These are phyloP conservation scores for Cutaneotrichosporon sp. DNA, from an alignment of 1,284 basidiomycete genomes.

Conservation along the genomic window DNA sequence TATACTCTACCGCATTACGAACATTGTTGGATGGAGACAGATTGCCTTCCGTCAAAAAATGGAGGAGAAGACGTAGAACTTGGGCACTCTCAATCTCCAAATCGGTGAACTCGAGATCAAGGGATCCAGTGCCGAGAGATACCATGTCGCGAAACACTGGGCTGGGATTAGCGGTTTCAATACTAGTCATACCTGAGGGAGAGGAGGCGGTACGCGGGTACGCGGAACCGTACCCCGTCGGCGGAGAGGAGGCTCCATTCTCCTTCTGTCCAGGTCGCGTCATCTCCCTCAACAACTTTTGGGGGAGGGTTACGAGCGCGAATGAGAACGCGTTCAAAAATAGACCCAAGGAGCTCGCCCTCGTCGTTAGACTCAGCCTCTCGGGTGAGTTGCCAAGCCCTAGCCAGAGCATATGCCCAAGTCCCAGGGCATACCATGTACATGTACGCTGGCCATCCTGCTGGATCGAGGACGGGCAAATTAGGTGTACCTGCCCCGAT, in stretches of 20 bases:
- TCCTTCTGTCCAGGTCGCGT: constrained; percentile 1
- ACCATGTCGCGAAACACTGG: constrained; percentile 11
- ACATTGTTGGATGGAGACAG: background rate
- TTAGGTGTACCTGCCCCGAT: background rate
- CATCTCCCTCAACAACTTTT: background rate
- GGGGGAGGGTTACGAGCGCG: background rate
- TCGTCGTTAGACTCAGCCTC: background rate
- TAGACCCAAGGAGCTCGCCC: background rate
- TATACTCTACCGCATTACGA: background rate
- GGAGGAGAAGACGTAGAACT: background rate
- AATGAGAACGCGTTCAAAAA: background rate
- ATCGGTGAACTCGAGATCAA: background rate
- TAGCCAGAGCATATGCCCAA: background rate
- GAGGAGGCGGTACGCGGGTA: constrained; percentile 6
- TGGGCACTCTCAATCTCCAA: constrained; percentile 1
- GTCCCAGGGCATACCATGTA: background rate
- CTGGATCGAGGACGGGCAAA: background rate
- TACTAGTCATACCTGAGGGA: background rate
- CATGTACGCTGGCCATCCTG: background rate
- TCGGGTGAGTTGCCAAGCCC: background rate
- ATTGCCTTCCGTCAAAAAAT: background rate
- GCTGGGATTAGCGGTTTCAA: constrained; percentile 6
- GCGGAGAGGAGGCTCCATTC: constrained; percentile 14
- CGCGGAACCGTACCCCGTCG: constrained; percentile 16
- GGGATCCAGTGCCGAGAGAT: too few species aligned